Evolutionary conservation across 1,284 basidiomycete genomes (phyloP).

Genomic region (Caloboletus inedulis): DNA sequence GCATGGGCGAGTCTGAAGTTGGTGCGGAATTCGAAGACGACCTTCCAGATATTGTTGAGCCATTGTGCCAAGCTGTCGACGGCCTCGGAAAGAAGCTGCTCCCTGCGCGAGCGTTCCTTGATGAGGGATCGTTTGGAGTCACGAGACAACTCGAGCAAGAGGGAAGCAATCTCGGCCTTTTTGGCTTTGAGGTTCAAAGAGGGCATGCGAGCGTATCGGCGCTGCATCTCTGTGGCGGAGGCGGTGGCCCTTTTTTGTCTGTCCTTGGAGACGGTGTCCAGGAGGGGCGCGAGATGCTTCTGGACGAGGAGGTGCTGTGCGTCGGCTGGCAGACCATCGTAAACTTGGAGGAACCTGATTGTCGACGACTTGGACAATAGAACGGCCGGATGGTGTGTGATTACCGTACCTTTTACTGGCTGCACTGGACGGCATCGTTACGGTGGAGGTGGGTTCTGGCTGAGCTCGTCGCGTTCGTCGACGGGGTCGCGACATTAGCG

Average conservation of each 20-base stretch:
- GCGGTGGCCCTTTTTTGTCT: slow-evolving; percentile 35
- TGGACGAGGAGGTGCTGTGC: slow-evolving; percentile 43
- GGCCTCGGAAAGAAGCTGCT: slow-evolving; percentile 53
- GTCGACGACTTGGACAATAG: background rate
- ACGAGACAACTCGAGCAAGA: slow-evolving; percentile 49
- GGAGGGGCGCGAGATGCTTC: slow-evolving; percentile 41
- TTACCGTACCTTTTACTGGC: slow-evolving; percentile 18
- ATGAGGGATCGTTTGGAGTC: slow-evolving; percentile 52
- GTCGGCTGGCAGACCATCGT: slow-evolving; percentile 43
- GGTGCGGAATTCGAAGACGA: slow-evolving; percentile 54
- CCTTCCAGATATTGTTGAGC: slow-evolving; percentile 59
- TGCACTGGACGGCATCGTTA: slow-evolving; percentile 17
- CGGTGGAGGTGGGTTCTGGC: background rate
- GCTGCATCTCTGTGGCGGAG: slow-evolving; percentile 36
- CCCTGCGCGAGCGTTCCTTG: slow-evolving; percentile 48
- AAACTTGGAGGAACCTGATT: slow-evolving; percentile 40
- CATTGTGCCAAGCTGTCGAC: slow-evolving; percentile 52
- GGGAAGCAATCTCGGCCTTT: slow-evolving; percentile 46
- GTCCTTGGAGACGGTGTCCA: slow-evolving; percentile 37
- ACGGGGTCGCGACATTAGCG: no score
- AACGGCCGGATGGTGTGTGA: background rate
- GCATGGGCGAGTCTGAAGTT: slow-evolving; percentile 51
- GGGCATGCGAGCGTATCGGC: slow-evolving; percentile 42
- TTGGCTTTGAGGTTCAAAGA: slow-evolving; percentile 50
- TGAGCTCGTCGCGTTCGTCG: background rate